Percentiles rank a stretch among this genome's conserved stretches.
These are phyloP conservation scores for Microascus cirrosus DNA, from an alignment of 2,329 filamentous ascomycete species.

Conservation along the genomic window DNA sequence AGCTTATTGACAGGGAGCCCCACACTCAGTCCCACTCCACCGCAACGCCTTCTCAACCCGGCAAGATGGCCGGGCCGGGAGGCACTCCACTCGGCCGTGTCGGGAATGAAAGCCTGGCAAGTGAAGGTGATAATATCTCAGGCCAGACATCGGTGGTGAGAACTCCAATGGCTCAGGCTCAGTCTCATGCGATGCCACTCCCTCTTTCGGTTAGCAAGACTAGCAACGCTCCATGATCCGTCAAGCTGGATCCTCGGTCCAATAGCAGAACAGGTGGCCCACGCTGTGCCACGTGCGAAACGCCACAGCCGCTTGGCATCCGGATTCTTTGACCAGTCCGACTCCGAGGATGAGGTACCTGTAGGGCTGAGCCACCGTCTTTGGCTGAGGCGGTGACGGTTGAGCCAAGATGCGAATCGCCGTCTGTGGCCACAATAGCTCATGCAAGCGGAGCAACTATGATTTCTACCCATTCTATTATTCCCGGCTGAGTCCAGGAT, in stretches of 20 bases:
- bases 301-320: not conserved
- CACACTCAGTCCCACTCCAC: not conserved
- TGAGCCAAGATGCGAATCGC: not conserved
- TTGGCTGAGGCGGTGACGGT: not conserved
- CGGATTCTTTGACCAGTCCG: not conserved
- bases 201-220: not conserved
- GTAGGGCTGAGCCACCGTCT: not conserved
- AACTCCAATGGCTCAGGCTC: not conserved
- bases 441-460: not conserved
- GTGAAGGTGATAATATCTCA: not conserved
- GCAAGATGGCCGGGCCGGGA: not conserved
- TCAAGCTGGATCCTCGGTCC: not conserved
- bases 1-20: not conserved
- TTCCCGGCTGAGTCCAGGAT: too few relatives aligned
- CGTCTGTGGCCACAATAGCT: not conserved
- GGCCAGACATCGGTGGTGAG: not conserved
- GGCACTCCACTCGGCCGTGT: not conserved
- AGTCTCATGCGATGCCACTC: not conserved
- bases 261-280: not conserved
- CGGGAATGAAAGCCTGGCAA: not conserved
- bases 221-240: not conserved
- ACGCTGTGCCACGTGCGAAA: not conserved
- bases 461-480: not conserved
- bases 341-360: not conserved
- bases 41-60: not conserved